phyloP scores from a whole-genome alignment of 345 rosid species.

The Populus simonii region DNA sequence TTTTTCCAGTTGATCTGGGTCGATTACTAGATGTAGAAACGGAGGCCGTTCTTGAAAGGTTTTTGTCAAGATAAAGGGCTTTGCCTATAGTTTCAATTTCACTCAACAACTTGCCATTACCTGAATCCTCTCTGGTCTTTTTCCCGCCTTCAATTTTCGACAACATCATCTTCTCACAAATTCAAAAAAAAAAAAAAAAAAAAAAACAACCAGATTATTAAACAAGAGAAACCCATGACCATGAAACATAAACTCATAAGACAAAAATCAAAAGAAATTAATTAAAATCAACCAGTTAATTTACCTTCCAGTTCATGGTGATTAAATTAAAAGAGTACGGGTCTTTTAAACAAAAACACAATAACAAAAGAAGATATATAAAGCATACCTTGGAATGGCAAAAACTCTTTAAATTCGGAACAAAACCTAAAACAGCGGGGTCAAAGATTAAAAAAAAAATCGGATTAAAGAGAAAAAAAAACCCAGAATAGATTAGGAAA shows the following conservation, averaged over 20 bases:
- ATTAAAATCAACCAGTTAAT: neutral
- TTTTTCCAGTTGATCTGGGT: constrained; percentile 44
- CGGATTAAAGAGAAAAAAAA: neutral
- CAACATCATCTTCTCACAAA: constrained; percentile 39
- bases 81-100: constrained; percentile 76
- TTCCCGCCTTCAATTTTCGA: constrained; percentile 52
- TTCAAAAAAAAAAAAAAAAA: neutral
- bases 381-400: constrained; percentile 13
- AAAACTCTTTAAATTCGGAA: neutral
- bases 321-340: neutral
- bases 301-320: neutral
- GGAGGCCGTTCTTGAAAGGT: constrained; percentile 26
- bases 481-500: neutral
- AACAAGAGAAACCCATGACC: neutral
- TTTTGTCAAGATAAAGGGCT: constrained; percentile 66
- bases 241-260: neutral
- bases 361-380: neutral
- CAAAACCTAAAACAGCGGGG: constrained; percentile 12
- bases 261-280: neutral
- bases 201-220: constrained; percentile 2
- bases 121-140: constrained; percentile 52
- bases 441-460: neutral
- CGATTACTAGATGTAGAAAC: constrained; percentile 29
- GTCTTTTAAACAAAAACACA: neutral
- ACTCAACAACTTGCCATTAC: constrained; percentile 49